Percentiles rank a stretch among this genome's conserved stretches.
phyloP scores from a whole-genome alignment of 345 rosid species.

The Linum usitatissimum region DNA sequence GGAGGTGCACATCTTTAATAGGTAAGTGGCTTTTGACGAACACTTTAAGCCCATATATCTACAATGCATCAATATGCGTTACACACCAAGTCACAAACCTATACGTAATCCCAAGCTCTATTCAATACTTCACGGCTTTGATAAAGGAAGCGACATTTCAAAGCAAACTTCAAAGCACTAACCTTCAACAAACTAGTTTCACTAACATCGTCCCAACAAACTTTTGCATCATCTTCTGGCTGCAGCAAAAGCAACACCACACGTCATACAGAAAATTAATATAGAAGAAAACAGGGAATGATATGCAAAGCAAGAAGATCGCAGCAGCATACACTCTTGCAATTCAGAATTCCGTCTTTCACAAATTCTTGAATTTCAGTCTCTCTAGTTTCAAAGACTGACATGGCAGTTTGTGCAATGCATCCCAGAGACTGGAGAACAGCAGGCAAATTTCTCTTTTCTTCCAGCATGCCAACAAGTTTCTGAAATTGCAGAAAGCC shows the following conservation, averaged over 20 bases:
- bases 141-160: neutral
- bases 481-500: conserved; percentile 34
- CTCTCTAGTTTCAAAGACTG: conserved; percentile 96
- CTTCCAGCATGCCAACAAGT: conserved; percentile 90
- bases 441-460: conserved; percentile 79
- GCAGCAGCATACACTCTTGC: conserved; percentile 42
- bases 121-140: neutral
- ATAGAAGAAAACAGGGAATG: conserved; percentile 6
- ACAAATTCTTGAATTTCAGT: conserved; percentile 70
- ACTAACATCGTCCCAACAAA: conserved; percentile 70
- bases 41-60: conserved; percentile 90
- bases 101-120: neutral
- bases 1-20: conserved; percentile 87
- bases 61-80: conserved; percentile 6
- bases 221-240: conserved; percentile 32
- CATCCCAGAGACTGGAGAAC: conserved; percentile 93
- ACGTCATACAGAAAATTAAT: neutral
- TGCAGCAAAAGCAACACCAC: conserved; percentile 44
- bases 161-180: conserved; percentile 14
- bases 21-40: conserved; percentile 93
- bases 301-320: conserved; percentile 18
- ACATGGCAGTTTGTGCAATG: conserved; percentile 93
- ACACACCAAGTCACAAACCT: neutral
- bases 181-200: conserved; percentile 89
- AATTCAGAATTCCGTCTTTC: conserved; percentile 53